Evolutionary conservation across 2,329 filamentous ascomycete genomes (phyloP), one percentile per base, ranked within the genome.

Genomic region (Coniella vitis): DNA sequence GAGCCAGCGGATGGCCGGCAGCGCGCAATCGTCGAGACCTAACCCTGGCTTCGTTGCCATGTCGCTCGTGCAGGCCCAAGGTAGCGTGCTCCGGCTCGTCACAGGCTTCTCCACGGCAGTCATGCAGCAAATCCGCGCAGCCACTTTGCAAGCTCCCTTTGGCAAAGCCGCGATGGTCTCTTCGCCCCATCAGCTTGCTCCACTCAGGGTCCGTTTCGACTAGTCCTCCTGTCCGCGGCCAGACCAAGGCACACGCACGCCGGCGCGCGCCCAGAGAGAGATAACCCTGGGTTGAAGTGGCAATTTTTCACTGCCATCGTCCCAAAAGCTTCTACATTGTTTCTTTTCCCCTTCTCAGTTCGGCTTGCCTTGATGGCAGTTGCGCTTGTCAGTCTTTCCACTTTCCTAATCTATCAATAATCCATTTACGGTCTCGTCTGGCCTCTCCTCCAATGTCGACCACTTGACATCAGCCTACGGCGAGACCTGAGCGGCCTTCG

Each of bases 131-230:
- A n/a, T n/a, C n/a, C n/a, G n/a, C n/a, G n/a, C n/a, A n/a, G n/a
- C n/a, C n/a, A n/a, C n/a, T n/a, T n/a, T n/a, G n/a, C n/a, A n/a
- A n/a, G n/a, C n/a, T n/a, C n/a, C n/a, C n/a, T n/a, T n/a, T n/a
- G n/a, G n/a, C n/a, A n/a, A n/a, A n/a, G n/a, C n/a, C n/a, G n/a
- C n/a, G n/a, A n/a, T n/a, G n/a, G n/a, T n/a, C n/a, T 29, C 25
- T 29, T 29, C 10, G 57, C 55, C 53, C 56, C 57, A 56, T 49
- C 53, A 61, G 37, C 51, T 40, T 62, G 63, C 64, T 61, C 60
- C 63, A 63, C 61, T 65, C 66, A 64, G 65, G 65, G 63, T 59
- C 63, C 69, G 66, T 70, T 71, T 72, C 69, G 68, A 68, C 67
- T 64, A 58, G 63, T 65, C 65, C 63, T 60, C 65, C 65, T 67